Percentiles rank a stretch among this genome's conserved stretches.
Evolutionary conservation across 2,329 filamentous ascomycete species (phyloP).

Genomic region (Penicillium crustosum): DNA sequence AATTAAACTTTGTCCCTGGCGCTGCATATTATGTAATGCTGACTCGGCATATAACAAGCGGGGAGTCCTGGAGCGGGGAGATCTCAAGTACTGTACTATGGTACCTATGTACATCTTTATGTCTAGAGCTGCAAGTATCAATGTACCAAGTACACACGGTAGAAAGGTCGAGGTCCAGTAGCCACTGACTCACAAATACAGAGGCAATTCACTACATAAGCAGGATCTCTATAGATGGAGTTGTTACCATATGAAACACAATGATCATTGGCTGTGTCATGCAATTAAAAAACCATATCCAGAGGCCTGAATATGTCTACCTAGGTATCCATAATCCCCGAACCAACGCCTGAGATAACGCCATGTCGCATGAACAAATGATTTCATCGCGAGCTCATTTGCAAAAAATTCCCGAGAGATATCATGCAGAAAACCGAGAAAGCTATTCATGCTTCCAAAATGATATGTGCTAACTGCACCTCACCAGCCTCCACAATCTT

Average conservation of each 20-base stretch:
- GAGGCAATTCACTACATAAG: not conserved
- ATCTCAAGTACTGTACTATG: not conserved
- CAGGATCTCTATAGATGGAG: not conserved
- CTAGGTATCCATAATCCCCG: slow-evolving; percentile 1
- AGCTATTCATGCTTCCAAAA: slow-evolving; percentile 32
- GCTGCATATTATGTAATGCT: not conserved
- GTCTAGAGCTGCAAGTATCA: not conserved
- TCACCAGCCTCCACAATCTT: slow-evolving; percentile 45
- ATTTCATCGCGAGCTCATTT: not conserved
- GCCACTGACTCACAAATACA: not conserved
- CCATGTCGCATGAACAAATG: slow-evolving; percentile 10
- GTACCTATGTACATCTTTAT: not conserved
- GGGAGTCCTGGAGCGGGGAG: not conserved
- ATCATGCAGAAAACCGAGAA: slow-evolving; percentile 2
- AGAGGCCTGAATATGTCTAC: slow-evolving; percentile 1
- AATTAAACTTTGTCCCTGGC: slow-evolving; percentile 15
- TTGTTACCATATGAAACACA: not conserved
- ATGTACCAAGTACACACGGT: not conserved
- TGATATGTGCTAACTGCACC: slow-evolving; percentile 40
- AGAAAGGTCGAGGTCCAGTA: not conserved
- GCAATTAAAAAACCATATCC: not conserved
- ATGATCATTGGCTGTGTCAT: not conserved
- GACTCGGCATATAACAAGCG: not conserved
- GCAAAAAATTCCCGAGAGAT: not conserved
- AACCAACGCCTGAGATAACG: slow-evolving; percentile 19